phyloP scores from a whole-genome alignment of 306 rosid genomes.

The Alnus rubra region DNA sequence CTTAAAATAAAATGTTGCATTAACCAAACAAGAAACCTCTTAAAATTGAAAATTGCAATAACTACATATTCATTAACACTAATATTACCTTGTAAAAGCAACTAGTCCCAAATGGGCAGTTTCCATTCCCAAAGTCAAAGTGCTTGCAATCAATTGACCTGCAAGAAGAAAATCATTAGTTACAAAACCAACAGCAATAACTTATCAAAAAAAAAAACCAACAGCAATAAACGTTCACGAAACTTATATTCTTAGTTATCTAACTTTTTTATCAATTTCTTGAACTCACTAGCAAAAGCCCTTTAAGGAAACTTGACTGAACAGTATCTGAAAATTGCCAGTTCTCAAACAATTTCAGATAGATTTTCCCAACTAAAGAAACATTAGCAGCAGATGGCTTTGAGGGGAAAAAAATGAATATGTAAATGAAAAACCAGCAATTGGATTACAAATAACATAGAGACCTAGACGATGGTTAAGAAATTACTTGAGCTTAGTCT shows the following conservation, averaged over 20 bases:
- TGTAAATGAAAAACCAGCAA: background rate
- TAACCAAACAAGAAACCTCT: background rate
- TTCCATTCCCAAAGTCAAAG: constrained; percentile 94
- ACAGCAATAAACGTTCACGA: background rate
- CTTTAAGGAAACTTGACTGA: background rate
- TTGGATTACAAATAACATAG: background rate
- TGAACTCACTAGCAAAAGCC: background rate
- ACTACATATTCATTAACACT: constrained; percentile 7
- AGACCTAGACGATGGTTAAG: constrained; percentile 21
- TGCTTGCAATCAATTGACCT: constrained; percentile 99
- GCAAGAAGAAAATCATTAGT: constrained; percentile 19
- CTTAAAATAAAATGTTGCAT: background rate
- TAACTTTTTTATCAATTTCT: background rate
- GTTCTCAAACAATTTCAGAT: background rate
- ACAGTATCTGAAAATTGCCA: background rate
- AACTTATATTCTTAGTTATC: background rate
- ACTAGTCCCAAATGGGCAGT: constrained; percentile 94
- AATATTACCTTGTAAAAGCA: constrained; percentile 91
- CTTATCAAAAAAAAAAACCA: background rate
- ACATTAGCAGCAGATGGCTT: background rate
- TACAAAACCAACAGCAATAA: background rate
- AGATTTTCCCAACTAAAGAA: background rate
- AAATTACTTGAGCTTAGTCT: constrained; percentile 86
- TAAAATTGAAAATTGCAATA: background rate
- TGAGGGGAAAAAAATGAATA: background rate